Conservation (phyloP, 2,329 filamentous ascomycete species). For the Pleoardoris graminearum region DNA sequence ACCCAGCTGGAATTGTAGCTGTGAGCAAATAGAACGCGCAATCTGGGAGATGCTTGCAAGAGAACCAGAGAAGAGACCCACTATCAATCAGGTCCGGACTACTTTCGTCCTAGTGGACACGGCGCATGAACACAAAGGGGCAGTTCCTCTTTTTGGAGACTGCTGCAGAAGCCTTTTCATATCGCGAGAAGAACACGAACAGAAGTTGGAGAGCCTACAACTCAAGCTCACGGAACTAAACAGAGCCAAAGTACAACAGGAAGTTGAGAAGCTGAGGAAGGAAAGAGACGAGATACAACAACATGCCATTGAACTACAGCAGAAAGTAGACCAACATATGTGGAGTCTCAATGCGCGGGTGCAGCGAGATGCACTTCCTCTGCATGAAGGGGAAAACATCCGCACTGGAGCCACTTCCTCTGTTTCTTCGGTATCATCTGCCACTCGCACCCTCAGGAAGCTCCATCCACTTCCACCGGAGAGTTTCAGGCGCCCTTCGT, state of each 20-base stretch:
- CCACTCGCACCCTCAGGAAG: not conserved
- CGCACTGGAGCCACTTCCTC: too few species aligned
- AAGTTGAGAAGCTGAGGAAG: not conserved
- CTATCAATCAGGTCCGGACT: not conserved
- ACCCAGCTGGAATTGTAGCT: not conserved
- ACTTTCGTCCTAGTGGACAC: not conserved
- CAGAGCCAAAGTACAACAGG: not conserved
- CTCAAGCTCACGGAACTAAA: not conserved
- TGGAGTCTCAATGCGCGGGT: not conserved
- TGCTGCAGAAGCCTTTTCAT: constrained; percentile 6
- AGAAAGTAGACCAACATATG: not conserved
- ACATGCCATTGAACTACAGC: not conserved
- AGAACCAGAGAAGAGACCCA: not conserved
- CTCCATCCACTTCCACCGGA: too few species aligned
- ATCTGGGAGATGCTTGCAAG: constrained; percentile 3
- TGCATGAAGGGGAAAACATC: not conserved
- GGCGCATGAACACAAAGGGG: too few species aligned
- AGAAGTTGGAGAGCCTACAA: not conserved
- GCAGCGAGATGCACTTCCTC: not conserved
- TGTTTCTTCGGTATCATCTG: not conserved
- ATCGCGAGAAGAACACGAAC: not conserved
- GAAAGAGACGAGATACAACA: not conserved
- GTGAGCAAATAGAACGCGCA: not conserved
- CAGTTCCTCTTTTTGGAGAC: not conserved
- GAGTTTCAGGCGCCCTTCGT: too few species aligned